Conservation (phyloP, 495 filamentous ascomycete genomes). For the Pyronema domesticum region DNA sequence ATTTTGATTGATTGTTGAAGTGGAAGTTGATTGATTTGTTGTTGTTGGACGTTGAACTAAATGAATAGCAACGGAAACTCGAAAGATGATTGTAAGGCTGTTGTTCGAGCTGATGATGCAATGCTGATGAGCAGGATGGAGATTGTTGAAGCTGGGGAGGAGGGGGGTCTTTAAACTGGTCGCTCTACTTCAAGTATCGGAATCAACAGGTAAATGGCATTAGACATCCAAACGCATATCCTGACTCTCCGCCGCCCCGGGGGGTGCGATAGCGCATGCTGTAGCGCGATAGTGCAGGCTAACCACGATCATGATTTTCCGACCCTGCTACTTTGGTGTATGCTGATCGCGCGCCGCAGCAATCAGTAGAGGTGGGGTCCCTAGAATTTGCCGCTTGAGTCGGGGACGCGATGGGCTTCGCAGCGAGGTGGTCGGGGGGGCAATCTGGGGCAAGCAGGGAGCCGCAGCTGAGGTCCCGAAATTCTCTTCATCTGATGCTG, state of each 20-base stretch:
- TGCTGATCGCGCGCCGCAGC: neutral
- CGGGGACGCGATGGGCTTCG: neutral
- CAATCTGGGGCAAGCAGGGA: neutral
- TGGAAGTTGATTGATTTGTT: neutral
- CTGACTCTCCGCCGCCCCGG: neutral
- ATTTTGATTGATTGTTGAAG: constrained; percentile 31
- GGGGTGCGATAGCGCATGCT: neutral
- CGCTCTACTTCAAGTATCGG: neutral
- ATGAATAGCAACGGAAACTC: neutral
- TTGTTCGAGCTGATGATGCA: neutral
- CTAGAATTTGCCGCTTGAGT: neutral
- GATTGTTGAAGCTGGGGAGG: neutral
- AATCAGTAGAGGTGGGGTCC: neutral
- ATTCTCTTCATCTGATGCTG: neutral
- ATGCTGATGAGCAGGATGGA: neutral
- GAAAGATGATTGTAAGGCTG: neutral
- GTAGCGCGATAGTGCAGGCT: neutral
- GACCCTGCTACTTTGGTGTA: neutral
- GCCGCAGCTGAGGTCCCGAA: neutral
- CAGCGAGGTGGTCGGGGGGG: neutral
- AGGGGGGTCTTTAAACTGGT: neutral
- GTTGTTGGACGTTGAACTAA: neutral
- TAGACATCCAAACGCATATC: neutral
- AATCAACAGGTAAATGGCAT: constrained; percentile 1
- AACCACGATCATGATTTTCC: neutral